A percentile compares a stretch with the other conserved stretches of the same genome.
Evolutionary conservation across 768 basidiomycete species (phyloP).

Genomic region (Amyloporia xantha): DNA sequence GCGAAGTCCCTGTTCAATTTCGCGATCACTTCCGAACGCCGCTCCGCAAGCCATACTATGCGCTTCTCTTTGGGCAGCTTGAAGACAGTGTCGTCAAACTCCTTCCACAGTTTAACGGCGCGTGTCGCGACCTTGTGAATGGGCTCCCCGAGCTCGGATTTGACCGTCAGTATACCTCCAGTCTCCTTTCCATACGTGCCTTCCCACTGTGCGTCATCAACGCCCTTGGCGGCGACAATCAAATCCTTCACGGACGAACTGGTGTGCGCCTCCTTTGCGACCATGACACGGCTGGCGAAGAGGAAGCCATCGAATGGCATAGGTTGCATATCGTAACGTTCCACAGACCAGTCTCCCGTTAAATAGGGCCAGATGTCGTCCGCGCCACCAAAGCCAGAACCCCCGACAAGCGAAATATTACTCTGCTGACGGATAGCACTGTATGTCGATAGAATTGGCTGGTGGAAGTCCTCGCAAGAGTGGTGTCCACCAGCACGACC

Average conservation of each 20-base stretch:
- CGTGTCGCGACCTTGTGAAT: slow-evolving; percentile 99
- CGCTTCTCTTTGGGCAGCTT: slow-evolving; percentile 95
- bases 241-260: slow-evolving; percentile 92
- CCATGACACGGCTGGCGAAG: slow-evolving; percentile 96
- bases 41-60: slow-evolving; percentile 77
- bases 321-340: slow-evolving; percentile 74
- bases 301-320: slow-evolving; percentile 99
- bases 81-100: slow-evolving; percentile 97
- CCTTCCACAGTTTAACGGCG: slow-evolving; percentile 96
- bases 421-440: slow-evolving; percentile 79
- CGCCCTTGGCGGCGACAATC: slow-evolving; percentile 91
- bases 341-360: slow-evolving; percentile 89
- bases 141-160: slow-evolving; percentile 96
- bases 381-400: slow-evolving; percentile 93
- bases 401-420: slow-evolving; percentile 88
- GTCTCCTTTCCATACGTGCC: slow-evolving; percentile 91
- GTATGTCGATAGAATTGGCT: slow-evolving; percentile 89
- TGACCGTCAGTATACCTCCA: slow-evolving; percentile 93
- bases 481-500: slow-evolving; percentile 98
- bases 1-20: slow-evolving; percentile 94
- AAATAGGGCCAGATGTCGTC: slow-evolving; percentile 97
- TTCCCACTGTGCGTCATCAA: slow-evolving; percentile 87
- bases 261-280: slow-evolving; percentile 97
- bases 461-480: slow-evolving; percentile 98
- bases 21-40: slow-evolving; percentile 80